Percentiles rank a stretch among this genome's conserved stretches.
phyloP scores from a whole-genome alignment of 768 basidiomycete species.

The Boletus subparvulus region DNA sequence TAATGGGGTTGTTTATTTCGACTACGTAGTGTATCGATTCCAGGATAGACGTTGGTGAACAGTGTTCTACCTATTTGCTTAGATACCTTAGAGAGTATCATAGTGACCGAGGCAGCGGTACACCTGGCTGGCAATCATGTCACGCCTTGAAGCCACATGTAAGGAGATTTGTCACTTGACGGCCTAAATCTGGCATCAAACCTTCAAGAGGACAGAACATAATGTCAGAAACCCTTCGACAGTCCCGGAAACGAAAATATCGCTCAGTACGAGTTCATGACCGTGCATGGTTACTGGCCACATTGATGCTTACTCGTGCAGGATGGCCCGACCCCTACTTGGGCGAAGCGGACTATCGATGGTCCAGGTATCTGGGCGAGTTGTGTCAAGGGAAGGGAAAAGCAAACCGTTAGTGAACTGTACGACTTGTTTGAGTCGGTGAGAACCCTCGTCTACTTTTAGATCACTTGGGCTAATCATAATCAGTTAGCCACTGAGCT shows the following conservation, averaged over 20 bases:
- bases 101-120: neutral
- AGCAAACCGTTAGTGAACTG: slow-evolving; percentile 70
- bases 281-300: neutral
- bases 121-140: too few species aligned
- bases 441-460: slow-evolving; percentile 26
- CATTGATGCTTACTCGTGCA: slow-evolving; percentile 25
- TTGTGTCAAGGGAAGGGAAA: slow-evolving; percentile 84
- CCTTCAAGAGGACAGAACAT: neutral
- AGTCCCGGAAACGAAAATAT: slow-evolving; percentile 47
- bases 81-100: slow-evolving; percentile 20
- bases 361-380: slow-evolving; percentile 87
- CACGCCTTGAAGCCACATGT: neutral
- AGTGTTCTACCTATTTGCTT: slow-evolving; percentile 9
- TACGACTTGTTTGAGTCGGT: slow-evolving; percentile 80
- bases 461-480: slow-evolving; percentile 11
- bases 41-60: neutral
- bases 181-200: neutral
- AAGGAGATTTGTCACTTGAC: neutral
- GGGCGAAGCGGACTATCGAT: slow-evolving; percentile 64
- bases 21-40: slow-evolving; percentile 6
- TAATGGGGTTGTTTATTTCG: slow-evolving; percentile 20
- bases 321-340: slow-evolving; percentile 64
- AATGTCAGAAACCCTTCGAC: slow-evolving; percentile 23
- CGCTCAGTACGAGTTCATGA: slow-evolving; percentile 41
- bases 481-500: slow-evolving; percentile 66